Conservation (phyloP, 192 early-diverging fungal genomes). For the Lobosporangium transversale region DNA sequence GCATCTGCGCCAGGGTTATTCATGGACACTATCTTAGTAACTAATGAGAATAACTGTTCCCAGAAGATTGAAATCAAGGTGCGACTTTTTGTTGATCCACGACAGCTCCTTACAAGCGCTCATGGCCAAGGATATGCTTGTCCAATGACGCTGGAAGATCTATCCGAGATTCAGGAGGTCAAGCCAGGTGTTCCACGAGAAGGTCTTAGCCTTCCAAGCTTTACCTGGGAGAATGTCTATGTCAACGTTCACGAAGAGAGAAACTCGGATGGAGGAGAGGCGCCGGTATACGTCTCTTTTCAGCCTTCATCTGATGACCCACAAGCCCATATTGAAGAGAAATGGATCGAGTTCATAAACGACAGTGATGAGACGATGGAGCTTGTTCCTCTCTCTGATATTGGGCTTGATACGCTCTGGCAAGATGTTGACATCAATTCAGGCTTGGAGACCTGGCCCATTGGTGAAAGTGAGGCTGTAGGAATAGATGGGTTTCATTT, state of each 20-base stretch:
- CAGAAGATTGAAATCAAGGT: constrained; percentile 73
- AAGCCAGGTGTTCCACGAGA: constrained; percentile 31
- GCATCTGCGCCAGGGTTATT: constrained; percentile 68
- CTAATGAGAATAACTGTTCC: constrained; percentile 75
- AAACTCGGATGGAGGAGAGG: constrained; percentile 3
- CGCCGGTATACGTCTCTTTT: constrained; percentile 5
- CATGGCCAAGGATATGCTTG: constrained; percentile 29
- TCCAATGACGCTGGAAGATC: constrained; percentile 24
- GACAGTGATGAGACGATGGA: constrained; percentile 64
- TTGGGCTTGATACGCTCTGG: constrained; percentile 60
- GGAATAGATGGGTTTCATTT: constrained; percentile 40
- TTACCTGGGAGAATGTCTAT: constrained; percentile 47
- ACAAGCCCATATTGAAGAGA: constrained; percentile 21
- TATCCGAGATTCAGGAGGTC: constrained; percentile 26
- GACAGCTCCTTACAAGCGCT: constrained; percentile 33
- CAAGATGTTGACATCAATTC: background rate
- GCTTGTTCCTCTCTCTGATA: constrained; percentile 58
- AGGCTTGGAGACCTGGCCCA: no score
- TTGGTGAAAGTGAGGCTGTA: no score
- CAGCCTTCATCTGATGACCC: constrained; percentile 40
- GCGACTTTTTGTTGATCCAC: constrained; percentile 74
- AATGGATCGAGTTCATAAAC: constrained; percentile 57
- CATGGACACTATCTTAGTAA: constrained; percentile 68
- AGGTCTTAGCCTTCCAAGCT: constrained; percentile 25
- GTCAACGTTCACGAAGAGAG: constrained; percentile 25